Base-by-base conservation (phyloP, 176 grass and related monocot genomes). In the Carex pumila region DNA sequence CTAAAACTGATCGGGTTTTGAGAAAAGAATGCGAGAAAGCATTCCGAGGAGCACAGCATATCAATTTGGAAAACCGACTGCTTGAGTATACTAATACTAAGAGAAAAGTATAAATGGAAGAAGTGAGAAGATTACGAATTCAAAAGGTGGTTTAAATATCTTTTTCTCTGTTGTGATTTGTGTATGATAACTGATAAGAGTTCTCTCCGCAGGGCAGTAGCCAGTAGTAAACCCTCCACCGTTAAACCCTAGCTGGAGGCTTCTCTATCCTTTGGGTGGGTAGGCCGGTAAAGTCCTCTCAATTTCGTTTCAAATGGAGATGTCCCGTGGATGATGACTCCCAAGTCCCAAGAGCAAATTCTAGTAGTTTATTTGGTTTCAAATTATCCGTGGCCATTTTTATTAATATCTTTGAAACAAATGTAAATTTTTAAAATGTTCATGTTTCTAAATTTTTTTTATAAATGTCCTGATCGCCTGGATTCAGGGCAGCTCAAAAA, bases 31-130 rank as follows among this genome's bases (percentile, higher is more conserved):
- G 61, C 77, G 25, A 75, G 79, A 78, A 90, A 83, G 83, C 86
- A 79, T 69, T 90, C 83, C 41, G 82, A 89, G 7, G 87, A 85
- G 50, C 65, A 73, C 83, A 87, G 81, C 94, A 97, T 97, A 79
- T 85, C 71, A 79, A 85, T 59, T 21, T 37, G 64, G 52, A 56
- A 84, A 57, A 71, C 11, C 65, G 18, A 59, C 13, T 19, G 59
- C 12, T 59, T 81, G 17, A 43, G 18, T 34, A 65, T 82, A 53
- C 37, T 13, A 7, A 65, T 82, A 53, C 37, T 13, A 7, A 8
- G 34, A 39, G 13, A 60, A 18, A 45, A 22, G 15, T 57, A 5
- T 17, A 41, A 61, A 5, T 19, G 12, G 74, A 56, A 55, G 34
- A 81, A 83, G 1, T 45, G 60, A 67, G 61, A 83, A 83, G 61